Evolutionary conservation across 78 protist genomes (phyloP).

Genomic region (Planoprotostelium fungivorum): DNA sequence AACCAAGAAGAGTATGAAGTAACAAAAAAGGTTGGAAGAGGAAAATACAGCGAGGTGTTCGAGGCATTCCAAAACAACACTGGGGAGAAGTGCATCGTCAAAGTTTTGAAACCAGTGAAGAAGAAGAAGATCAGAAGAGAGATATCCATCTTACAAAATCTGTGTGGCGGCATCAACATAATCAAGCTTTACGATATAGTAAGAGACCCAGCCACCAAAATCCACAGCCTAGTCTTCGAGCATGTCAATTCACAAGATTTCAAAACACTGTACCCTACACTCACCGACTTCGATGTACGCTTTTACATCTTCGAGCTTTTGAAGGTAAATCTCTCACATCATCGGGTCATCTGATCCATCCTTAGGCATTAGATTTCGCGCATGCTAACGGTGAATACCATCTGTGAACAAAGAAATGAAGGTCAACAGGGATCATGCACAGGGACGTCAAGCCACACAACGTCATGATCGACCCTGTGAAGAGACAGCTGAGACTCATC

Average conservation of each 20-base stretch:
- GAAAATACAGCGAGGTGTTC: slow-evolving; percentile 99
- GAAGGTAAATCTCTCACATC: slow-evolving; percentile 15
- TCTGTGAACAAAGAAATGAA: background rate
- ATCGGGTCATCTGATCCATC: background rate
- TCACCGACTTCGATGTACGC: slow-evolving; percentile 90
- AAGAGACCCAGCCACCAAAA: slow-evolving; percentile 91
- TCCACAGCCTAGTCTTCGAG: slow-evolving; percentile 93
- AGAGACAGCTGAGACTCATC: slow-evolving; percentile 88
- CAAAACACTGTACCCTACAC: slow-evolving; percentile 91
- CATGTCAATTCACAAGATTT: slow-evolving; percentile 94
- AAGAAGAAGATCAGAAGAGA: slow-evolving; percentile 97
- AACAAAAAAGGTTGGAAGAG: slow-evolving; percentile 96
- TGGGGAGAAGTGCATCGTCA: slow-evolving; percentile 67
- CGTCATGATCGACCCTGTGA: slow-evolving; percentile 97
- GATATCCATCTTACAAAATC: slow-evolving; percentile 94
- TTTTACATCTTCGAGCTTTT: slow-evolving; percentile 96
- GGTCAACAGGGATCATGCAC: slow-evolving; percentile 93
- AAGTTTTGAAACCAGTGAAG: slow-evolving; percentile 87
- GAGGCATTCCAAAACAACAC: slow-evolving; percentile 80
- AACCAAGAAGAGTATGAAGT: slow-evolving; percentile 91
- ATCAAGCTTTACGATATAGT: slow-evolving; percentile 94
- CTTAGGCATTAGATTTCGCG: slow-evolving; percentile 5
- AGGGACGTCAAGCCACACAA: slow-evolving; percentile 95
- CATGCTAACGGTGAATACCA: slow-evolving; percentile 8
- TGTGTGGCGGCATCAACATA: slow-evolving; percentile 95